Percentiles rank a stretch among this genome's conserved stretches.
phyloP scores from a whole-genome alignment of 2,329 filamentous ascomycete genomes.

The Aspergillus sp. region DNA sequence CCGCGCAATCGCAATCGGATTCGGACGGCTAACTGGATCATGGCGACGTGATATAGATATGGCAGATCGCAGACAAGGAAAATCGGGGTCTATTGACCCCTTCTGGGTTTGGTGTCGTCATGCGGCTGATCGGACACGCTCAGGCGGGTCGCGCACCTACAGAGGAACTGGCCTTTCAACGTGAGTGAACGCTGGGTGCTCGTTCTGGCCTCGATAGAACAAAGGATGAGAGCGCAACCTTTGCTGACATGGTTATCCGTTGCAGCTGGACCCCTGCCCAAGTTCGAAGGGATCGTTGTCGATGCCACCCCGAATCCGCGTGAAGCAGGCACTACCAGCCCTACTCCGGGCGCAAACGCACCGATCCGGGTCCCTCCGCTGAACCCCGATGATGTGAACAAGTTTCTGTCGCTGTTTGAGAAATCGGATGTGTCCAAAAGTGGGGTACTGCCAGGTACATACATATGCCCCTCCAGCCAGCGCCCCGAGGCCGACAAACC shows the following conservation, averaged over 20 bases:
- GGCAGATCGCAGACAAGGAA: slow-evolving; percentile 97
- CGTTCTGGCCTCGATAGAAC: not conserved
- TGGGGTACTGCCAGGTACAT: slow-evolving; percentile 71
- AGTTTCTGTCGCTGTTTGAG: slow-evolving; percentile 89
- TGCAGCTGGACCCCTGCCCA: slow-evolving; percentile 76
- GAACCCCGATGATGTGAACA: slow-evolving; percentile 81
- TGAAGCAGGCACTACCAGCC: slow-evolving; percentile 50
- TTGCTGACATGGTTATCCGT: slow-evolving; percentile 11
- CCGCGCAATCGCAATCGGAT: not conserved
- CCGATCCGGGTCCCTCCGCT: slow-evolving; percentile 86
- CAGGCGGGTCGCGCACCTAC: slow-evolving; percentile 84
- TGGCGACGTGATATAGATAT: slow-evolving; percentile 67
- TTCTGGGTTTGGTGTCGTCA: slow-evolving; percentile 86
- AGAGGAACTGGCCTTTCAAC: slow-evolving; percentile 77
- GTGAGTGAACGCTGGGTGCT: slow-evolving; percentile 43
- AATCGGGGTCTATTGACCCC: slow-evolving; percentile 93
- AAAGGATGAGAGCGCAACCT: not conserved
- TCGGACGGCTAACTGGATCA: slow-evolving; percentile 10
- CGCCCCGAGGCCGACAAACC: not conserved
- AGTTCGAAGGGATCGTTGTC: slow-evolving; percentile 76
- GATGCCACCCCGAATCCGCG: slow-evolving; percentile 48
- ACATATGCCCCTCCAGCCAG: slow-evolving; percentile 20
- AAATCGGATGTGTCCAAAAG: slow-evolving; percentile 73
- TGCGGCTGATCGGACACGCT: slow-evolving; percentile 93
- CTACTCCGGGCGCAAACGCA: slow-evolving; percentile 53